Conservation (phyloP, 208 protist genomes). For the Crithidia acanthocephali region DNA sequence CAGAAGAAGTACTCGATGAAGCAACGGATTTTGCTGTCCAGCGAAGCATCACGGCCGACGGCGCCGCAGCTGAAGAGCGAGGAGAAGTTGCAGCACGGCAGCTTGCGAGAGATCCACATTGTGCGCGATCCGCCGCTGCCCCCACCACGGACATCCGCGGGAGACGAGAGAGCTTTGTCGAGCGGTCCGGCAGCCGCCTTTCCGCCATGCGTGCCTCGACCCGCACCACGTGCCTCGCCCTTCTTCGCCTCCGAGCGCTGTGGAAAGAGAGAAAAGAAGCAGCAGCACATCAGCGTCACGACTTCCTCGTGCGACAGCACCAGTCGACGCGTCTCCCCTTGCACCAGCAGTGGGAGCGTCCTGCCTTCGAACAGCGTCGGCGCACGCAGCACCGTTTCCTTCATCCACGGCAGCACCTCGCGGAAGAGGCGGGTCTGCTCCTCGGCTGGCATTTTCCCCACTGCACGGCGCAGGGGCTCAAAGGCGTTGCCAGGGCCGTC, state of each 20-base stretch:
- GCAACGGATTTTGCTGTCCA: constrained; percentile 58
- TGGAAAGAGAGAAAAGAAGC: constrained; percentile 79
- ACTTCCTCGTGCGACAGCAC: constrained; percentile 42
- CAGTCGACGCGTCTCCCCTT: constrained; percentile 30
- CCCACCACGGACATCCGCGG: no score
- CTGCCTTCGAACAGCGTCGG: constrained; percentile 30
- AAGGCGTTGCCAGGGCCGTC: constrained; percentile 25
- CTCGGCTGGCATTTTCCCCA: constrained; percentile 25
- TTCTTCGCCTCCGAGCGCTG: constrained; percentile 33
- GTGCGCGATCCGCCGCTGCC: not conserved
- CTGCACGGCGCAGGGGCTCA: constrained; percentile 21
- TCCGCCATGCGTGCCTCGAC: not conserved
- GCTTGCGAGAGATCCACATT: constrained; percentile 33
- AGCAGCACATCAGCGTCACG: constrained; percentile 50
- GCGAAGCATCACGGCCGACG: constrained; percentile 26
- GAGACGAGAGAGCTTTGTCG: no score
- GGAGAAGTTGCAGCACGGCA: constrained; percentile 57
- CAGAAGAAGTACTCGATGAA: constrained; percentile 62
- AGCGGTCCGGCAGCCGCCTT: not conserved
- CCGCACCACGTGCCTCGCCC: not conserved
- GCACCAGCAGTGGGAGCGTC: constrained; percentile 31
- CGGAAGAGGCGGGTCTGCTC: constrained; percentile 49
- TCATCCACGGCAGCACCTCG: constrained; percentile 71
- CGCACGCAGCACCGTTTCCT: constrained; percentile 30
- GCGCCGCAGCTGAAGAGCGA: constrained; percentile 40